Evolutionary conservation across 139 green algal species (phyloP).

Genomic region (Micromonas commoda): DNA sequence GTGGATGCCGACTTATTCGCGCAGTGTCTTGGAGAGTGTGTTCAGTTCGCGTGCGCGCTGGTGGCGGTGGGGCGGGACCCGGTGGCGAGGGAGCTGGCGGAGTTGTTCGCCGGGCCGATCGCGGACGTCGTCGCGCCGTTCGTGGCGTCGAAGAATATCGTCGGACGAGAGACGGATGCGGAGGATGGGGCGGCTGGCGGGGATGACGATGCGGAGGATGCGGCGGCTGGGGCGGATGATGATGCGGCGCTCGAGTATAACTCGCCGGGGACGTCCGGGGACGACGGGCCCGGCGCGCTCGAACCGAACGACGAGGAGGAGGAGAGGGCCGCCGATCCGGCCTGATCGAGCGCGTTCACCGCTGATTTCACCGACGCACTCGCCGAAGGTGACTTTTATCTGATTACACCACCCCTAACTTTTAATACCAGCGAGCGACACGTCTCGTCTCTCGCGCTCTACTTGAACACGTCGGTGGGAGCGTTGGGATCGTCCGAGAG

Average conservation of each 20-base stretch:
- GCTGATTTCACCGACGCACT: no score
- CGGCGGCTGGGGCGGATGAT: neutral
- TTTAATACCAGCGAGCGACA: neutral
- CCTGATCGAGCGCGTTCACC: no score
- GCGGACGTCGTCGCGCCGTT: neutral
- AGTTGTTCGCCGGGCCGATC: neutral
- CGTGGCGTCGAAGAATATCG: neutral
- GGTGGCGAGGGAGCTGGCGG: neutral
- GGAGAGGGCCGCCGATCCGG: neutral
- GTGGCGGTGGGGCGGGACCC: neutral
- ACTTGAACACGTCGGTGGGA: constrained; percentile 18
- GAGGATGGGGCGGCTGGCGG: neutral
- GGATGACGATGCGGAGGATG: neutral
- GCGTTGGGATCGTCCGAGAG: constrained; percentile 6
- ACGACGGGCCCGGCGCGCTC: neutral
- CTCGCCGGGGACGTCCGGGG: no score
- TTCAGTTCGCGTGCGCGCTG: neutral
- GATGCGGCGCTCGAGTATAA: no score
- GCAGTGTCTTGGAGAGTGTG: neutral
- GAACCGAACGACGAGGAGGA: neutral
- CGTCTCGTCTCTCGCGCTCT: neutral
- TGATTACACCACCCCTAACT: neutral
- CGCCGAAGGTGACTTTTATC: no score
- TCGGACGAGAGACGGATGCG: neutral
- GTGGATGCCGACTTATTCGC: constrained; percentile 4